Evolutionary conservation across 345 rosid genomes (phyloP), one percentile per base, ranked within the genome.

Genomic region (Durio zibethinus): DNA sequence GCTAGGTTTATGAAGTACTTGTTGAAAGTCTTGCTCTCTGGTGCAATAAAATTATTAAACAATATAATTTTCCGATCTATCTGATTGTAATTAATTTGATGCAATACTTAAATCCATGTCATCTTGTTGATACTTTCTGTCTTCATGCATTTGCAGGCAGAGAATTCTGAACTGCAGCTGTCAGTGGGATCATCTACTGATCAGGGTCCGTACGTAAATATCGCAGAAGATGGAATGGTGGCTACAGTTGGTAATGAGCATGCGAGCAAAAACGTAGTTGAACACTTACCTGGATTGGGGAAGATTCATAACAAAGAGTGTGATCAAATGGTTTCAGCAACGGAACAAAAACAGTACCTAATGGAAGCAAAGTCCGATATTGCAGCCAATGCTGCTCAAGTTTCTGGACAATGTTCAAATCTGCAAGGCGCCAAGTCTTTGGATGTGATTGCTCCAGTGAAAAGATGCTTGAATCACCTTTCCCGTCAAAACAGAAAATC

Each of bases 161-260:
- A 82, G 80, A 81, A 60, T 69, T 53, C 79, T 9, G 48, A 68
- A 20, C 52, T 47, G 59, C 77, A 72, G 60, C 74, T 83, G 20
- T 54, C 86, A 7, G 52, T 70, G 15, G 92, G 82, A 77, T 78
- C 91, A 7, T 83, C 89, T 10, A 90, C 91, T 62, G 97, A 88
- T 84, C 92, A 82, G 79, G 93, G 92, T 73, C 93, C 97, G 20
- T 88, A 83, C 10, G 63, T 94, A 23, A 92, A 89, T 74, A 78
- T 91, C 4, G 77, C 83, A 36, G 88, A 86, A 80, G 90, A 92
- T 42, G 97, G 97, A 76, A 82, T 89, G 82, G 90, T 92, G 71
- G 88, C 93, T 80, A 91, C 97, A 76, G 84, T 80, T 4, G 83
- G 80, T 27, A 80, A 77, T 50, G 90, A 89, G 79, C 72, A 84